phyloP scores from a whole-genome alignment of 257 asterid species.

The Capsicum baccatum region DNA sequence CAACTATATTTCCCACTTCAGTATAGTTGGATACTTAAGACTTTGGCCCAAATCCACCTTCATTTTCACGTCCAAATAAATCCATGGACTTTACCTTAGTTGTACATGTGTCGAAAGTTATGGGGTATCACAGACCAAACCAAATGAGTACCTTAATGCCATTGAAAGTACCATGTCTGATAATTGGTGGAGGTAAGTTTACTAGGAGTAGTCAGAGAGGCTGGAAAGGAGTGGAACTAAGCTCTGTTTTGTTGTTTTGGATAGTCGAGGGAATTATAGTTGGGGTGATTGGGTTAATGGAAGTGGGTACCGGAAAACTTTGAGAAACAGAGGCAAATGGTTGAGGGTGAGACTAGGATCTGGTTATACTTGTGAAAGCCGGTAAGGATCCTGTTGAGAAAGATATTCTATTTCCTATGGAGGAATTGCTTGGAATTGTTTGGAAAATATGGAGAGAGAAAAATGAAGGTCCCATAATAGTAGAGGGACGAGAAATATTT shows the following conservation, averaged over 20 bases:
- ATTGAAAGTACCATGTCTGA: not conserved
- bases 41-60: no score
- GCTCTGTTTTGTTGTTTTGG: not conserved
- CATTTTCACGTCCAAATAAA: no score
- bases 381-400: not conserved
- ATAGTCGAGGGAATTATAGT: not conserved
- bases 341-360: not conserved
- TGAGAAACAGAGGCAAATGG: not conserved
- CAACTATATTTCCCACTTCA: no score
- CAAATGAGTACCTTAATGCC: not conserved
- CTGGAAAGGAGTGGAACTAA: not conserved
- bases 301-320: not conserved
- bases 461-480: slow-evolving; percentile 1
- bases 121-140: not conserved
- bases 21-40: no score
- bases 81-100: no score
- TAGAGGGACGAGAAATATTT: not conserved
- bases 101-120: no score
- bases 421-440: not conserved
- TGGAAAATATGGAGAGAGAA: not conserved
- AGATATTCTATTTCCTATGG: not conserved
- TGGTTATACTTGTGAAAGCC: not conserved
- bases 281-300: not conserved
- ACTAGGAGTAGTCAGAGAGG: not conserved
- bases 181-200: slow-evolving; percentile 1